phyloP scores from a whole-genome alignment of 1,139 yeast genomes.

The Saccharomyces hybrid region DNA sequence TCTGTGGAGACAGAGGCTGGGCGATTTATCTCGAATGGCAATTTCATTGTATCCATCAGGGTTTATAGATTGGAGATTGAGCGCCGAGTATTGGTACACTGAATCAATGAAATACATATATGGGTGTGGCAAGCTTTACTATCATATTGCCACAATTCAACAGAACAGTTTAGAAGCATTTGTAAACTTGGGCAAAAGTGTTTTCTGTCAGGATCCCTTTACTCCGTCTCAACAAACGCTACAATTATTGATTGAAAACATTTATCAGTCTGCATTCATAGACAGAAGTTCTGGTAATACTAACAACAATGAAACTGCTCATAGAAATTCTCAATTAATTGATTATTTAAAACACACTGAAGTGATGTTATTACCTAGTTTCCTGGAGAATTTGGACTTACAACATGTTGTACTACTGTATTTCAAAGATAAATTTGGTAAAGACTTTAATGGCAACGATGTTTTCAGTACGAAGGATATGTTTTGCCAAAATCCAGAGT shows the following conservation, averaged over 20 bases:
- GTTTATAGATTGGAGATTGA: conserved; percentile 71
- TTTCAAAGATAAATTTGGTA: conserved; percentile 4
- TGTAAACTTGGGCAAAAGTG: conserved; percentile 70
- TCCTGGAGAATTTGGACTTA: conserved; percentile 42
- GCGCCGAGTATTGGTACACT: conserved; percentile 73
- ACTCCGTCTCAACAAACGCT: conserved; percentile 74
- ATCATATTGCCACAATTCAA: conserved; percentile 78
- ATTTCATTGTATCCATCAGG: conserved; percentile 70
- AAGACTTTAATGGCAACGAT: conserved; percentile 17
- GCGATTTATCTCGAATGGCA: conserved; percentile 76
- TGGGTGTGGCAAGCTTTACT: conserved; percentile 74
- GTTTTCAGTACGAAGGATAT: conserved; percentile 41
- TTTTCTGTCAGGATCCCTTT: conserved; percentile 70
- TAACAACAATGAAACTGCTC: conserved; percentile 4
- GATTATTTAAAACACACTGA: conserved; percentile 33
- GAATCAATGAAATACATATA: conserved; percentile 61
- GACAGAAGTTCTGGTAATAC: conserved; percentile 30
- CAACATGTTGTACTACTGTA: conserved; percentile 42
- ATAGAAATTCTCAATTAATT: conserved; percentile 28
- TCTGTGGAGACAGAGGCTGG: conserved; percentile 79
- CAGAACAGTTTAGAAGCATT: conserved; percentile 72
- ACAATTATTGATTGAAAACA: conserved; percentile 68
- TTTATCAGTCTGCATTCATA: conserved; percentile 57
- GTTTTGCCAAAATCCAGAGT: conserved; percentile 43
- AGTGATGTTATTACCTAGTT: conserved; percentile 36